Conservation (phyloP, 352 stramenopile species). For the Phytophthora sp. region DNA sequence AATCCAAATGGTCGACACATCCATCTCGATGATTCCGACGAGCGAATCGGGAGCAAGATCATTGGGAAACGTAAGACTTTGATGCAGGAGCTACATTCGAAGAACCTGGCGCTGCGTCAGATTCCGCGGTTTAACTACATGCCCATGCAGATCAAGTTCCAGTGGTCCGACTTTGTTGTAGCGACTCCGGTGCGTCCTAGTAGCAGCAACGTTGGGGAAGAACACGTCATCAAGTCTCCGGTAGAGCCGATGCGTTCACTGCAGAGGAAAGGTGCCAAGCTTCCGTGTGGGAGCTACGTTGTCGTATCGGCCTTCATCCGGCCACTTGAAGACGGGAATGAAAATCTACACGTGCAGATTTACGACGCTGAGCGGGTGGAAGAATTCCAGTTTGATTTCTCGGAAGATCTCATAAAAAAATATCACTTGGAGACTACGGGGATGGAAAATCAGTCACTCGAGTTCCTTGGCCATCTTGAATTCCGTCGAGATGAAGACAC, state of each 20-base stretch:
- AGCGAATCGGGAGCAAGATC: conserved; percentile 41
- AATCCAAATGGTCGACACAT: conserved; percentile 55
- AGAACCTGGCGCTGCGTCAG: conserved; percentile 59
- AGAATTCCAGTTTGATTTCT: conserved; percentile 82
- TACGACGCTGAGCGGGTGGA: conserved; percentile 76
- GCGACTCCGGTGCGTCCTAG: conserved; percentile 48
- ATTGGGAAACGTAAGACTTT: conserved; percentile 68
- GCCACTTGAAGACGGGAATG: conserved; percentile 73
- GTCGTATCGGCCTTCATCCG: conserved; percentile 74
- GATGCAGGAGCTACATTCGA: conserved; percentile 63
- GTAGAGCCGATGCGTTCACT: conserved; percentile 67
- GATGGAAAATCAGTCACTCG: conserved; percentile 42
- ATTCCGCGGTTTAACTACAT: conserved; percentile 77
- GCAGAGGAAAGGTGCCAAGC: conserved; percentile 60
- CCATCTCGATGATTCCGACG: conserved; percentile 53
- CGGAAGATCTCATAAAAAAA: conserved; percentile 62
- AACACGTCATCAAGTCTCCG: conserved; percentile 32
- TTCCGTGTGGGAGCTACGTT: conserved; percentile 67
- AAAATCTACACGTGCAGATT: conserved; percentile 74
- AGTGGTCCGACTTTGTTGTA: conserved; percentile 80
- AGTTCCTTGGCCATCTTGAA: conserved; percentile 60
- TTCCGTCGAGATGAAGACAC: conserved; percentile 67
- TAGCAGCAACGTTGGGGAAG: conserved; percentile 19
- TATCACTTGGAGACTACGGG: conserved; percentile 53
- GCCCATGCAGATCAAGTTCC: conserved; percentile 67